Evolutionary conservation across 495 filamentous ascomycete species (phyloP).

Genomic region (Thozetella sp.): DNA sequence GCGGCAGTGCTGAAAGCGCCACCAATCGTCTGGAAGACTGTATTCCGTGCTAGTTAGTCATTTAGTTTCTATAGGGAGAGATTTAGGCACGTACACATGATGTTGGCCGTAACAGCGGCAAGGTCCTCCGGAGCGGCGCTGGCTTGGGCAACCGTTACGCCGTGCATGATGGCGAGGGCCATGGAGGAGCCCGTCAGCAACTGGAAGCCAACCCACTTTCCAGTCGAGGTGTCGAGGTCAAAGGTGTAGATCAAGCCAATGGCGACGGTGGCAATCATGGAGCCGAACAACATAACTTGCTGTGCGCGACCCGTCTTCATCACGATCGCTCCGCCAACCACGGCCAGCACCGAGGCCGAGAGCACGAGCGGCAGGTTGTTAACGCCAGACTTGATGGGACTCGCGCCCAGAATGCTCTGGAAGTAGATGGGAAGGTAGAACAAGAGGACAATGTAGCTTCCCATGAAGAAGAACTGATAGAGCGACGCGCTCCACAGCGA

Average conservation of each 20-base stretch:
- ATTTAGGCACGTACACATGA: conserved; percentile 40
- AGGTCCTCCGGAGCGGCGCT: conserved; percentile 46
- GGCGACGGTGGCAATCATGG: conserved; percentile 14
- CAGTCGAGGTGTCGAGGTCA: conserved; percentile 18
- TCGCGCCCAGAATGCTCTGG: conserved; percentile 46
- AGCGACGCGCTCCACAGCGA: conserved; percentile 27
- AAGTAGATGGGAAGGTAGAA: conserved; percentile 65
- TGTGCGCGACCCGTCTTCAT: conserved; percentile 28
- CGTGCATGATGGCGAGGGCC: conserved; percentile 56
- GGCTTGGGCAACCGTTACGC: conserved; percentile 51
- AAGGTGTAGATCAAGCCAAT: conserved; percentile 51
- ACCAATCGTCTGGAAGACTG: conserved; percentile 51
- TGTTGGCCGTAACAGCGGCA: conserved; percentile 52
- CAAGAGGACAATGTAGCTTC: conserved; percentile 39
- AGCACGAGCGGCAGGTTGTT: conserved; percentile 46
- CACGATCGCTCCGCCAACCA: conserved; percentile 31
- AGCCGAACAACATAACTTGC: conserved; percentile 33
- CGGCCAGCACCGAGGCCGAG: conserved; percentile 25
- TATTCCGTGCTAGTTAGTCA: neutral
- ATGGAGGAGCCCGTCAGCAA: conserved; percentile 58
- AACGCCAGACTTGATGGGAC: conserved; percentile 44
- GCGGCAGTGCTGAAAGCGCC: conserved; percentile 48
- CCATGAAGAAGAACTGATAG: conserved; percentile 35
- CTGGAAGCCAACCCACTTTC: conserved; percentile 65
- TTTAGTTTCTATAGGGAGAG: neutral